A percentile compares a stretch with the other conserved stretches of the same genome.
phyloP scores from a whole-genome alignment of 1,139 yeast genomes.

The Candida frijolesensis region DNA sequence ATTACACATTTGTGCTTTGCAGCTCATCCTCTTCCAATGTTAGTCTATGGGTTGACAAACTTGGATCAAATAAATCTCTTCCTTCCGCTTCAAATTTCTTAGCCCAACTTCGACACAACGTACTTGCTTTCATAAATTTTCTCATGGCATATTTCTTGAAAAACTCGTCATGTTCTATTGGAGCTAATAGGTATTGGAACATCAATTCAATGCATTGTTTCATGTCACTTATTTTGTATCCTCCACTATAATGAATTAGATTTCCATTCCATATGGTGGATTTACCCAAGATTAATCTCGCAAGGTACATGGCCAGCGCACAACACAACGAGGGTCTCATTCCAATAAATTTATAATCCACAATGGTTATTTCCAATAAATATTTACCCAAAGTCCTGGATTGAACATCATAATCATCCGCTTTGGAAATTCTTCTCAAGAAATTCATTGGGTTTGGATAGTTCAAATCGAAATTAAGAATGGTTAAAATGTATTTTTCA shows the following conservation, averaged over 20 bases:
- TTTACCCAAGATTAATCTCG: constrained; percentile 76
- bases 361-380: constrained; percentile 75
- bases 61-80: constrained; percentile 28
- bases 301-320: constrained; percentile 89
- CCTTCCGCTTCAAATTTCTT: constrained; percentile 53
- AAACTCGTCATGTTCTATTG: constrained; percentile 91
- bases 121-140: constrained; percentile 88
- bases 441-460: constrained; percentile 96
- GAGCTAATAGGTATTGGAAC: constrained; percentile 75
- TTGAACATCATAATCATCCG: constrained; percentile 92
- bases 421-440: constrained; percentile 87
- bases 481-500: constrained; percentile 78
- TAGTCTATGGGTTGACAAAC: constrained; percentile 18
- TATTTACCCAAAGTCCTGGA: constrained; percentile 92
- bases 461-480: constrained; percentile 75
- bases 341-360: constrained; percentile 81
- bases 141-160: constrained; percentile 92
- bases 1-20: background rate
- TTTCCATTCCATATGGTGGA: constrained; percentile 79
- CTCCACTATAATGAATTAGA: constrained; percentile 87
- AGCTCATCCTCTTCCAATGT: constrained; percentile 4
- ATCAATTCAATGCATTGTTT: constrained; percentile 72
- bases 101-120: constrained; percentile 91
- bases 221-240: constrained; percentile 76
- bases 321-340: constrained; percentile 81